A percentile compares a stretch with the other conserved stretches of the same genome.
phyloP scores from a whole-genome alignment of 2,329 filamentous ascomycete species.

The Monosporascus ibericus region DNA sequence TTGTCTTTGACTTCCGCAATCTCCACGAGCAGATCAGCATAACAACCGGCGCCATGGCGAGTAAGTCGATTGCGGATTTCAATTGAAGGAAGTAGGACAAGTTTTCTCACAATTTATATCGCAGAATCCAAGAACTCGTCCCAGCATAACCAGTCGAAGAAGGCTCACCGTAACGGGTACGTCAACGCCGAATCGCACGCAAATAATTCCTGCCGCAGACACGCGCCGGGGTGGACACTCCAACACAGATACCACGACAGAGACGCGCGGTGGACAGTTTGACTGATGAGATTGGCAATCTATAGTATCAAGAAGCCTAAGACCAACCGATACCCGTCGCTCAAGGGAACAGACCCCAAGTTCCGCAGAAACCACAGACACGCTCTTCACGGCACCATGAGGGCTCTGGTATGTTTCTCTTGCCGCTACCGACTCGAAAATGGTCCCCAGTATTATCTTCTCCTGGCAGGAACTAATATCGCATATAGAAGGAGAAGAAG shows the following conservation, averaged over 20 bases:
- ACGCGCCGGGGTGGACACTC: neutral
- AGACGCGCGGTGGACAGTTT: neutral
- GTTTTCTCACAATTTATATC: conserved; percentile 20
- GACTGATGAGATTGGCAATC: conserved; percentile 9
- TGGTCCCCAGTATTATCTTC: no score
- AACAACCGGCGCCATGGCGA: conserved; percentile 57
- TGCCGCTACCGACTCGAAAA: neutral
- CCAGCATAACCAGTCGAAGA: conserved; percentile 96
- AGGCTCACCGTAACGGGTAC: conserved; percentile 99
- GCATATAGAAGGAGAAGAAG: conserved; percentile 77
- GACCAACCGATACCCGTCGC: conserved; percentile 96
- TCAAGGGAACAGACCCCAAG: conserved; percentile 99
- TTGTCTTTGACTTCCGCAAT: conserved; percentile 14
- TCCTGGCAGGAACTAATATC: conserved; percentile 11
- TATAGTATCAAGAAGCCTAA: conserved; percentile 99
- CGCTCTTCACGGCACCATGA: conserved; percentile 98
- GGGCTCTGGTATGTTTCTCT: conserved; percentile 74
- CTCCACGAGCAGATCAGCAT: conserved; percentile 17
- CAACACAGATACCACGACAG: neutral
- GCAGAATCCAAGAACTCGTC: conserved; percentile 99
- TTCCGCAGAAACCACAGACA: conserved; percentile 99
- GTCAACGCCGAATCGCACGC: conserved; percentile 28
- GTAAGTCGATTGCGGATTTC: conserved; percentile 40
- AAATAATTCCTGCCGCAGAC: conserved; percentile 6
- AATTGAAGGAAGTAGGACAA: neutral